phyloP scores from a whole-genome alignment of 768 basidiomycete species.

The Mycena filopes region DNA sequence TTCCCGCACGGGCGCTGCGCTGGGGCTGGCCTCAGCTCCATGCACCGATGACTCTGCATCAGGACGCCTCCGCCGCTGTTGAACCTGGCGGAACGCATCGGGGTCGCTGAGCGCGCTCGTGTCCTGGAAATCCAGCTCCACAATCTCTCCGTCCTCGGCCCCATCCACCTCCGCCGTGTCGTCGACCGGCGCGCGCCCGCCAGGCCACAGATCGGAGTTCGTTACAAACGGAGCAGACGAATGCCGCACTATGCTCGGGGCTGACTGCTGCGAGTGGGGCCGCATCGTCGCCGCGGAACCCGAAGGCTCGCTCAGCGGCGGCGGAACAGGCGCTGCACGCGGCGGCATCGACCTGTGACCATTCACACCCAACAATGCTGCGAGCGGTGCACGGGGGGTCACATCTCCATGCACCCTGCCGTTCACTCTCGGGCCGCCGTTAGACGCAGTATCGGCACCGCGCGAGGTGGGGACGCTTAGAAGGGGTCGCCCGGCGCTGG shows the following conservation, averaged over 20 bases:
- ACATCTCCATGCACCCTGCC: constrained; percentile 61
- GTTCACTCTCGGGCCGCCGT: constrained; percentile 18
- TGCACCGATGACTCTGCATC: constrained; percentile 15
- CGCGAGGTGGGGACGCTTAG: constrained; percentile 36
- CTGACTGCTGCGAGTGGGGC: not conserved
- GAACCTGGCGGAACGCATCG: constrained; percentile 59
- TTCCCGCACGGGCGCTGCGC: constrained; percentile 1
- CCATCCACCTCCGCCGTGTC: constrained; percentile 45
- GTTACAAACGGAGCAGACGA: constrained; percentile 64
- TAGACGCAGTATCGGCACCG: constrained; percentile 2
- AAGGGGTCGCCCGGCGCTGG: constrained; percentile 47
- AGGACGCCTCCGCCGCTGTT: constrained; percentile 39
- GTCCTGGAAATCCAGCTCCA: constrained; percentile 82
- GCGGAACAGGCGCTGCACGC: constrained; percentile 4
- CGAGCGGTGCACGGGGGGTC: constrained; percentile 66
- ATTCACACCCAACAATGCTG: constrained; percentile 23
- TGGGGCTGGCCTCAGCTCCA: constrained; percentile 19
- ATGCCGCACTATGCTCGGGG: not conserved
- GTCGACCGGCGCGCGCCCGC: constrained; percentile 59
- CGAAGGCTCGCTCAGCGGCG: constrained; percentile 14
- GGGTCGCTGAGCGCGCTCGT: constrained; percentile 79
- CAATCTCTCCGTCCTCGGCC: constrained; percentile 62
- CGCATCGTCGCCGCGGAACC: constrained; percentile 21
- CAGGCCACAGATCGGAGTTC: constrained; percentile 79
- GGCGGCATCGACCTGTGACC: constrained; percentile 3